These are phyloP conservation scores for Rehmannia glutinosa DNA, from an alignment of 257 asterid species.

Conservation along the genomic window DNA sequence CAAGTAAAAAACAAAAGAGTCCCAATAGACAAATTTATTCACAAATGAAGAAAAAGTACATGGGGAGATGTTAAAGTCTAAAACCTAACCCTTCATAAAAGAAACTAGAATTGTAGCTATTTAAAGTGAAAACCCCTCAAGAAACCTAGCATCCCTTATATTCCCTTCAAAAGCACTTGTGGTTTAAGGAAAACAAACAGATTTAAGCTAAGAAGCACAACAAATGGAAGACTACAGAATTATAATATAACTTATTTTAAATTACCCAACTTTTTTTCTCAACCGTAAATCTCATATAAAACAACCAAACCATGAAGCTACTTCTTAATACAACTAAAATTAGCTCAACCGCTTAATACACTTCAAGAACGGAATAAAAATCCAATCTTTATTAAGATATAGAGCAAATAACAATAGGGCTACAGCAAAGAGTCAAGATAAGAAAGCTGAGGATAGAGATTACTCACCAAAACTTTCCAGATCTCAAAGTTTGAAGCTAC, in stretches of 20 bases:
- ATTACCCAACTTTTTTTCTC: background rate
- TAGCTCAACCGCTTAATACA: background rate
- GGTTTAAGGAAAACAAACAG: background rate
- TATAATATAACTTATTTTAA: no score
- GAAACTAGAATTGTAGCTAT: background rate
- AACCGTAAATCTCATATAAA: background rate
- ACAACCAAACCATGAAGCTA: slow-evolving; percentile 1
- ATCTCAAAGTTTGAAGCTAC: no score
- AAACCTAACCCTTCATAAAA: slow-evolving; percentile 4
- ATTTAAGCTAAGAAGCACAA: background rate
- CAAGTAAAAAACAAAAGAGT: background rate
- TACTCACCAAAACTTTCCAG: slow-evolving; percentile 25
- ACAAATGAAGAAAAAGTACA: no score
- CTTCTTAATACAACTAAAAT: background rate
- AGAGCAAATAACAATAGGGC: background rate
- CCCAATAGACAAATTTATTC: background rate
- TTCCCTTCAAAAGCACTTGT: background rate
- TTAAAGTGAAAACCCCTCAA: background rate
- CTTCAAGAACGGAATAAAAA: slow-evolving; percentile 1
- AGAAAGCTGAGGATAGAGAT: background rate
- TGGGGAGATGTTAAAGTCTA: slow-evolving; percentile 4
- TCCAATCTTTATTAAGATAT: no score
- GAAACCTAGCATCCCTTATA: no score
- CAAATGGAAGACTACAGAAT: no score
- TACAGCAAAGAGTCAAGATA: background rate